phyloP scores from a whole-genome alignment of 164 flowering plant genomes.

The Cinnamomum micranthum region DNA sequence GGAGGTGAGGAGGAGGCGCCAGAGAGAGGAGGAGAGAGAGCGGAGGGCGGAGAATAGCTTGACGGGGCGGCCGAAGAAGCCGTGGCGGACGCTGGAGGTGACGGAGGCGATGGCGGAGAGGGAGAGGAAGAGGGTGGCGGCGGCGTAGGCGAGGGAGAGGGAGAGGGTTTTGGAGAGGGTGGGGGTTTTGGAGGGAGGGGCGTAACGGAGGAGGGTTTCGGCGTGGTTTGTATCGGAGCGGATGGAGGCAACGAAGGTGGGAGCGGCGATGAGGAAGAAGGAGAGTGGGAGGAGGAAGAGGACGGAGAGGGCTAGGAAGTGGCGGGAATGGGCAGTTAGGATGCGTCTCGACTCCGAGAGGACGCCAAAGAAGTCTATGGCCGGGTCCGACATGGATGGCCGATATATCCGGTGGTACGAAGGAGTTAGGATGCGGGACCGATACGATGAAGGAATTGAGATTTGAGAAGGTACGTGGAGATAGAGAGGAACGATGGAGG shows the following conservation, averaged over 20 bases:
- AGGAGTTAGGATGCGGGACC: background rate
- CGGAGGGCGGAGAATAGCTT: slow-evolving; percentile 39
- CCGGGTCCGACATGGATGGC: slow-evolving; percentile 8
- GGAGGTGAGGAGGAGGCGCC: slow-evolving; percentile 38
- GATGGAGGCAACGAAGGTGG: slow-evolving; percentile 16
- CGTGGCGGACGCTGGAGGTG: slow-evolving; percentile 54
- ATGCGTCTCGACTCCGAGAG: slow-evolving; percentile 50
- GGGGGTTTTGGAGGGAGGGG: background rate
- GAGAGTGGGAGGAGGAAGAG: slow-evolving; percentile 66
- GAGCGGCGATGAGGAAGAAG: slow-evolving; percentile 37
- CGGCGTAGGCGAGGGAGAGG: slow-evolving; percentile 21
- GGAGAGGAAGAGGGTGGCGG: slow-evolving; percentile 25
- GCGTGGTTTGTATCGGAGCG: background rate
- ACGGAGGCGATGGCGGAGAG: slow-evolving; percentile 45
- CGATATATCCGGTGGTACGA: background rate
- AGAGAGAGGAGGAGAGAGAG: slow-evolving; percentile 34
- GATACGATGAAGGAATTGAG: background rate
- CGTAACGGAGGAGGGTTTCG: slow-evolving; percentile 21
- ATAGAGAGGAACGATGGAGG: background rate
- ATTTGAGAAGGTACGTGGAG: no score
- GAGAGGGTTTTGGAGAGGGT: background rate
- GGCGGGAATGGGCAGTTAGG: slow-evolving; percentile 66
- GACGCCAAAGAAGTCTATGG: slow-evolving; percentile 25
- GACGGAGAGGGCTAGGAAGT: slow-evolving; percentile 67
- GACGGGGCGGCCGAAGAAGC: slow-evolving; percentile 74